These are phyloP conservation scores for Eleusine coracana DNA, from an alignment of 176 grass and related monocot genomes.

Conservation along the genomic window DNA sequence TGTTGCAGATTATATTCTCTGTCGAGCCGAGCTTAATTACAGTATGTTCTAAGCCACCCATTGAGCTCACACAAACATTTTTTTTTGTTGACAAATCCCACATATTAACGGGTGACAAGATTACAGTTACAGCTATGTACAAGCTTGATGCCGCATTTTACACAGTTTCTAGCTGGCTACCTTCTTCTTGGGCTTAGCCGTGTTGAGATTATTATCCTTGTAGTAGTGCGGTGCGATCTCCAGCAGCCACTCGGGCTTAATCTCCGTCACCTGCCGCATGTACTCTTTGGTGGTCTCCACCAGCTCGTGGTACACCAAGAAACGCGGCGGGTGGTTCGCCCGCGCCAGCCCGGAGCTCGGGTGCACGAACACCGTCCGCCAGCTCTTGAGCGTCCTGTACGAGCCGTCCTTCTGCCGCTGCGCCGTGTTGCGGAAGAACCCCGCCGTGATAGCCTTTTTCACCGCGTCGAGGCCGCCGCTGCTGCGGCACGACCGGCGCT, in stretches of 20 bases:
- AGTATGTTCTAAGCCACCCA: too few relatives aligned
- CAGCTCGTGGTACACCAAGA: slow-evolving; percentile 65
- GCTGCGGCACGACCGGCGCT: slow-evolving; percentile 14
- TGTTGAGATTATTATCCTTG: slow-evolving; percentile 32
- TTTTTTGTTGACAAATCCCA: neutral
- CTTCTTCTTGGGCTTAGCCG: slow-evolving; percentile 18
- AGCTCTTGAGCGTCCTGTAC: slow-evolving; percentile 50
- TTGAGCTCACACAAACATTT: neutral
- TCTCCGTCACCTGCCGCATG: slow-evolving; percentile 59
- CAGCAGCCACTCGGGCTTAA: slow-evolving; percentile 68
- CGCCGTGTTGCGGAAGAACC: slow-evolving; percentile 53
- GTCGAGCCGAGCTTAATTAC: too few relatives aligned
- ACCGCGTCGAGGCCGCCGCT: slow-evolving; percentile 39
- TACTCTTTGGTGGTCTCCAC: slow-evolving; percentile 60
- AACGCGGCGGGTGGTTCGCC: neutral
- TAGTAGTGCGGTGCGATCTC: slow-evolving; percentile 63
- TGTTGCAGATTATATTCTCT: too few relatives aligned
- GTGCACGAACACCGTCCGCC: slow-evolving; percentile 57
- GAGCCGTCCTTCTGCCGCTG: slow-evolving; percentile 42
- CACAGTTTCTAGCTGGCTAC: neutral
- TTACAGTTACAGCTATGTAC: neutral
- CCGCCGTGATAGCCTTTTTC: slow-evolving; percentile 52
- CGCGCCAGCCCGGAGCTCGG: slow-evolving; percentile 49
- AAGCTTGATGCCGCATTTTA: neutral
- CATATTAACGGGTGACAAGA: neutral